Conservation (phyloP, 2,329 filamentous ascomycete genomes). For the Fusarium sterilihyphosum region DNA sequence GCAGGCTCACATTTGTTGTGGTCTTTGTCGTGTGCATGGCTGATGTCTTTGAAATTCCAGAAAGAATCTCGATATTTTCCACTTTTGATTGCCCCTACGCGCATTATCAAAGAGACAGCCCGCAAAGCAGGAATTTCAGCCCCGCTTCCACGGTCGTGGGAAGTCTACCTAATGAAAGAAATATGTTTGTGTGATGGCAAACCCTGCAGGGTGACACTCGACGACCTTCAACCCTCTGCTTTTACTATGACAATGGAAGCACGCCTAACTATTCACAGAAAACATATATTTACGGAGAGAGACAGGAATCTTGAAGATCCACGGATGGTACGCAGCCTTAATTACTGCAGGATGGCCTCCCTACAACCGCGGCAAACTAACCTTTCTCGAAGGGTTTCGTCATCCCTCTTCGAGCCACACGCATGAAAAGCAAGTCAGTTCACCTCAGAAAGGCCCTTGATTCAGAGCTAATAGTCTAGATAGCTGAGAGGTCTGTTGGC, state of each 20-base stretch:
- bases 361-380: not conserved
- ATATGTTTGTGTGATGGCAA: not conserved
- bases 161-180: not conserved
- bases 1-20: not conserved
- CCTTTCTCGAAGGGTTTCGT: not conserved
- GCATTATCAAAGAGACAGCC: not conserved
- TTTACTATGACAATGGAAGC: fast-evolving
- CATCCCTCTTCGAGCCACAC: not conserved
- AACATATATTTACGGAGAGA: fast-evolving
- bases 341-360: too few relatives aligned
- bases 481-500: not conserved
- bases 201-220: not conserved
- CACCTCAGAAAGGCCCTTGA: fast-evolving
- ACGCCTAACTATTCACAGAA: fast-evolving
- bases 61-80: not conserved
- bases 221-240: not conserved
- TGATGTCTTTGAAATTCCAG: not conserved
- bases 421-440: fast-evolving
- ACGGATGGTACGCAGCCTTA: too few relatives aligned
- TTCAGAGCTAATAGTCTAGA: not conserved
- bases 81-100: not conserved
- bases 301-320: fast-evolving
- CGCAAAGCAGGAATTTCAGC: not conserved
- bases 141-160: not conserved
- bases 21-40: not conserved